These are phyloP conservation scores for Saprolegnia diclina DNA, from an alignment of 352 stramenopile genomes.

Conservation along the genomic window DNA sequence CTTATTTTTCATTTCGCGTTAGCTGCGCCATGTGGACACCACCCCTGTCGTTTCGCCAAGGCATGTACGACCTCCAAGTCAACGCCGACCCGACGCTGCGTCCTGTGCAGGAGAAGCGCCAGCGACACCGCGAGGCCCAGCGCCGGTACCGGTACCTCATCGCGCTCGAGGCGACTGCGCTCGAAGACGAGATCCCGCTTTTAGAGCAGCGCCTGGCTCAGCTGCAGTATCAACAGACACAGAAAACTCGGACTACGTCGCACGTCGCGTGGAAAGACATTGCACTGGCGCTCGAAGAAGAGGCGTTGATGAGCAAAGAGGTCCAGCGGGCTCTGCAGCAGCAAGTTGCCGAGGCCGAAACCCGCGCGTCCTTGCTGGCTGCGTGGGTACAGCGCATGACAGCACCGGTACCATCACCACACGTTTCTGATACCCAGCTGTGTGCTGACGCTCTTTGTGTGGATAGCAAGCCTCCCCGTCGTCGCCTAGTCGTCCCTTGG, in stretches of 20 bases:
- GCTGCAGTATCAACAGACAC: neutral
- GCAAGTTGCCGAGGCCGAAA: neutral
- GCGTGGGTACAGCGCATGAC: neutral
- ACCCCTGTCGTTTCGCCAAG: neutral
- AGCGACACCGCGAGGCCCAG: neutral
- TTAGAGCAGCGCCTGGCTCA: neutral
- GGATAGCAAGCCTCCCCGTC: too few relatives aligned
- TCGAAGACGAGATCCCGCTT: neutral
- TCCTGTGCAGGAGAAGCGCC: neutral
- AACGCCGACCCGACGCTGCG: neutral
- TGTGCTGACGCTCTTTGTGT: too few relatives aligned
- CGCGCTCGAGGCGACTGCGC: neutral
- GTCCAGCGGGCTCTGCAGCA: neutral
- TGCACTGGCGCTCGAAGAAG: neutral
- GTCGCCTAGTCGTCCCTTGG: too few relatives aligned
- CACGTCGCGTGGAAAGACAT: neutral
- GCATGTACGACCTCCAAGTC: neutral
- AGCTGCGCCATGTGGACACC: neutral
- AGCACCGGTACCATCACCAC: neutral
- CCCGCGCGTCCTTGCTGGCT: neutral
- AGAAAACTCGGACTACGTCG: neutral
- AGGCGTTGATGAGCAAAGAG: neutral
- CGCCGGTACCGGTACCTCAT: neutral
- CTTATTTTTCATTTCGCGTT: neutral
- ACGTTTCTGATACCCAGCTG: too few relatives aligned